Conservation (phyloP, 2,329 filamentous ascomycete species). For the Cadophora sp. region DNA sequence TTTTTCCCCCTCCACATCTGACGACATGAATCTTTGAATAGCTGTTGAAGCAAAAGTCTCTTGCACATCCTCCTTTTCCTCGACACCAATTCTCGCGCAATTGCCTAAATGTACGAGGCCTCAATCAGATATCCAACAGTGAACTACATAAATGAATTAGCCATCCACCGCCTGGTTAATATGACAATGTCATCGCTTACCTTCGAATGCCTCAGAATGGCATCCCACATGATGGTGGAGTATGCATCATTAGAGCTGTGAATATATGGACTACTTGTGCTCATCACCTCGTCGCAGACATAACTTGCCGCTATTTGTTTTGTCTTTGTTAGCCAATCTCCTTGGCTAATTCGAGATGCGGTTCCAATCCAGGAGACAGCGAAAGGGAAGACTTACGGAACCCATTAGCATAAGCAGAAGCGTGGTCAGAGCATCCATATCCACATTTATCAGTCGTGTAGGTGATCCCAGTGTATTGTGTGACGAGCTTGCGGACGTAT, state of each 20-base stretch:
- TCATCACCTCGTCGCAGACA: conserved; percentile 12
- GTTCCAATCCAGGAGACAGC: too few relatives aligned
- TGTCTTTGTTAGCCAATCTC: neutral
- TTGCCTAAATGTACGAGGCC: conserved; percentile 8
- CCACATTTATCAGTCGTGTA: conserved; percentile 12
- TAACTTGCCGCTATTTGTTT: conserved; percentile 13
- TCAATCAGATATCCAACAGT: conserved; percentile 19
- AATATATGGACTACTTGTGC: conserved; percentile 10
- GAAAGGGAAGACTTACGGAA: conserved; percentile 9
- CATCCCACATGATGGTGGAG: conserved; percentile 10
- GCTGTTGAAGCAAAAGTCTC: neutral
- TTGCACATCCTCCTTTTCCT: neutral
- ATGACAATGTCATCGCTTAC: neutral
- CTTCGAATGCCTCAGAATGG: conserved; percentile 17
- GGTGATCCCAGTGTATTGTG: conserved; percentile 1
- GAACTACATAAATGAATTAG: neutral
- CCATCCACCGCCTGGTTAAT: neutral
- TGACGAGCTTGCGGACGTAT: conserved; percentile 9
- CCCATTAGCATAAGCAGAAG: conserved; percentile 13
- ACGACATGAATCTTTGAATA: neutral
- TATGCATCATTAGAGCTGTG: neutral
- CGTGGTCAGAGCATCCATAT: conserved; percentile 17
- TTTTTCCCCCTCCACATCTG: neutral
- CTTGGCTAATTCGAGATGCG: too few relatives aligned
- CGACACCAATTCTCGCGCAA: neutral